These are phyloP conservation scores for Clavispora carvajalis DNA, from an alignment of 805 yeast species.

Conservation along the genomic window DNA sequence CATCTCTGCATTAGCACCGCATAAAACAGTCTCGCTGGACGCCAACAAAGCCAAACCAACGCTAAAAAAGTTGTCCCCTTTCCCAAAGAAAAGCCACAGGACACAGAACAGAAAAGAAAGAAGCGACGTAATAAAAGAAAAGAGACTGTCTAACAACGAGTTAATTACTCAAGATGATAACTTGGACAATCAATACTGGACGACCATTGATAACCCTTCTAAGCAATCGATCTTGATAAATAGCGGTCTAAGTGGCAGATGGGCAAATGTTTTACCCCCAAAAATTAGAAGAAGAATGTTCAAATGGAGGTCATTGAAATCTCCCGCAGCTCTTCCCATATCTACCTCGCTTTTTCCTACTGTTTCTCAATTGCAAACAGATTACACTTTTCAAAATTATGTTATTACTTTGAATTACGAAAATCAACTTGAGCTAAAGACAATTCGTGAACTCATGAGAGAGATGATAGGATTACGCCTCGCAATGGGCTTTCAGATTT, in stretches of 20 bases:
- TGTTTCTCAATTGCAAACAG: slow-evolving; percentile 57
- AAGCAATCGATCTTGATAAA: slow-evolving; percentile 52
- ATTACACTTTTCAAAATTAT: slow-evolving; percentile 80
- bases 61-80: not conserved
- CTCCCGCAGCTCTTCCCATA: slow-evolving; percentile 91
- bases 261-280: slow-evolving; percentile 87
- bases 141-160: slow-evolving; percentile 9
- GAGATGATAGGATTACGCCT: slow-evolving; percentile 84
- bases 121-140: slow-evolving; percentile 1
- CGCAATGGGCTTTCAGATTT: slow-evolving; percentile 85
- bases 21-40: no score
- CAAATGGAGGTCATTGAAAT: slow-evolving; percentile 88
- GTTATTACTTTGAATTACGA: slow-evolving; percentile 65
- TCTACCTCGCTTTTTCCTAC: slow-evolving; percentile 77
- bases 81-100: not conserved
- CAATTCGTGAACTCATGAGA: slow-evolving; percentile 58
- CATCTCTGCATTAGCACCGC: not conserved
- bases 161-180: slow-evolving; percentile 9
- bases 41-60: not conserved
- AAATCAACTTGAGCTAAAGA: slow-evolving; percentile 45
- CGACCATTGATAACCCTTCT: slow-evolving; percentile 61
- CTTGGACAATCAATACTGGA: slow-evolving; percentile 25
- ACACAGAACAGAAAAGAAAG: not conserved
- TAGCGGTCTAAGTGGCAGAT: slow-evolving; percentile 58
- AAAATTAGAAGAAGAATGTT: slow-evolving; percentile 60